Evolutionary conservation across 257 asterid species (phyloP).

Genomic region (Galeopsis tetrahit): DNA sequence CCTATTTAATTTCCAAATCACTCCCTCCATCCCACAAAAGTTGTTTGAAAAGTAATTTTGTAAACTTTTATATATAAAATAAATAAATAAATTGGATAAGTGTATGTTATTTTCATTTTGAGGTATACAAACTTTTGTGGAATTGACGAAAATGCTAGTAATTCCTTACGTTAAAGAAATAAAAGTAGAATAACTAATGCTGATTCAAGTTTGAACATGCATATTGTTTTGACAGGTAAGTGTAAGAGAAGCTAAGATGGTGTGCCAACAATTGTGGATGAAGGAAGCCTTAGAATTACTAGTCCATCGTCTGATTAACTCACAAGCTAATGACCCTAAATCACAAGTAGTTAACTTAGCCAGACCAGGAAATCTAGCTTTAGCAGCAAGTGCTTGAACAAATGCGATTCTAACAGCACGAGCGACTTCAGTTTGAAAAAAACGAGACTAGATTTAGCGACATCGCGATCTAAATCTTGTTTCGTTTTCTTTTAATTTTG

Average conservation of each 20-base stretch:
- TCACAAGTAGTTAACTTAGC: conserved; percentile 25
- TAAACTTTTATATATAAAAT: too few species aligned
- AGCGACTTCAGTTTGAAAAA: conserved; percentile 30
- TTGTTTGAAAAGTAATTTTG: too few species aligned
- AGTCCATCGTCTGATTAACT: conserved; percentile 40
- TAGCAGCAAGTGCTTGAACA: conserved; percentile 29
- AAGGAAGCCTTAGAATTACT: conserved; percentile 55
- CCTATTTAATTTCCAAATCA: not conserved
- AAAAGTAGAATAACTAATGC: not conserved
- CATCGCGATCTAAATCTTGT: conserved; percentile 23
- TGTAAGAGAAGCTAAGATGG: conserved; percentile 54
- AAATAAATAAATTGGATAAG: too few species aligned
- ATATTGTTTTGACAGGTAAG: conserved; percentile 38
- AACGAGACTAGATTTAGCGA: conserved; percentile 25
- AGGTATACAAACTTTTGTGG: too few species aligned
- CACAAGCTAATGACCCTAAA: conserved; percentile 31
- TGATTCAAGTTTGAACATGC: not conserved
- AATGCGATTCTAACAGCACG: too few species aligned
- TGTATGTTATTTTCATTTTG: too few species aligned
- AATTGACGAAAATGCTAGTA: too few species aligned
- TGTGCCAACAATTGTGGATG: conserved; percentile 61
- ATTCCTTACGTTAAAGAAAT: too few species aligned
- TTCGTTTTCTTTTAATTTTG: conserved; percentile 30
- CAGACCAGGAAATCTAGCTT: conserved; percentile 39
- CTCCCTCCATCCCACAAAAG: too few species aligned